Evolutionary conservation across 495 filamentous ascomycete genomes (phyloP).

Genomic region (Lasiosphaeris hirsuta): DNA sequence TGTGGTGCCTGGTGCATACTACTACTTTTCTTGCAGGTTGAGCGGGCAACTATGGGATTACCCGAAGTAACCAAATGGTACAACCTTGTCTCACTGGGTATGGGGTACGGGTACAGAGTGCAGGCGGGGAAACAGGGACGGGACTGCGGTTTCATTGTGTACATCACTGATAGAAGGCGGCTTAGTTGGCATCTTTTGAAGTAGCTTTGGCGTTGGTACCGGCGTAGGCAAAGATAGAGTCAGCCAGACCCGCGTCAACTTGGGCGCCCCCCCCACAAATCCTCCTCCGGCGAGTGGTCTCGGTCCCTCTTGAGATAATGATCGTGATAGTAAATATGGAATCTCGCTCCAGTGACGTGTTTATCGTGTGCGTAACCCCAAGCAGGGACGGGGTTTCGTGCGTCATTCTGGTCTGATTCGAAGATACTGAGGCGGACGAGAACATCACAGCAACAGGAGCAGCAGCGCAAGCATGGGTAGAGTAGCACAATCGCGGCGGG

Average conservation of each 20-base stretch:
- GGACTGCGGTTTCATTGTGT: not conserved
- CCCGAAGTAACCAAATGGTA: not conserved
- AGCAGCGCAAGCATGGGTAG: not conserved
- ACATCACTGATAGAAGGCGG: not conserved
- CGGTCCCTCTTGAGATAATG: not conserved
- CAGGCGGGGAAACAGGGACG: not conserved
- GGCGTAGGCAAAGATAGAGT: not conserved
- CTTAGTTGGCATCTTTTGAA: not conserved
- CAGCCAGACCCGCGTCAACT: not conserved
- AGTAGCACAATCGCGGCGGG: not conserved
- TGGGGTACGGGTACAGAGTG: not conserved
- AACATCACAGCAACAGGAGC: not conserved
- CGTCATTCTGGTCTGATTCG: slow-evolving; percentile 7
- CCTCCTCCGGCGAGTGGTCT: not conserved
- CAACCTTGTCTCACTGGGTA: no score
- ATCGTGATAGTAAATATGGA: not conserved
- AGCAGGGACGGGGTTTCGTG: not conserved
- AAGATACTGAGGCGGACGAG: not conserved
- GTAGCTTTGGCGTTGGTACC: not conserved
- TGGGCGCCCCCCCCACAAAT: no score
- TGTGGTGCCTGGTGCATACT: not conserved
- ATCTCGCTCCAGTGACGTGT: not conserved
- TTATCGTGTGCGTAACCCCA: not conserved
- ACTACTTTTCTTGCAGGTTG: not conserved
- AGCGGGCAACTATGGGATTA: not conserved